Percentiles rank a stretch among this genome's conserved stretches.
Evolutionary conservation across 2,329 filamentous ascomycete genomes (phyloP).

Genomic region (Aspergillus floridensis): DNA sequence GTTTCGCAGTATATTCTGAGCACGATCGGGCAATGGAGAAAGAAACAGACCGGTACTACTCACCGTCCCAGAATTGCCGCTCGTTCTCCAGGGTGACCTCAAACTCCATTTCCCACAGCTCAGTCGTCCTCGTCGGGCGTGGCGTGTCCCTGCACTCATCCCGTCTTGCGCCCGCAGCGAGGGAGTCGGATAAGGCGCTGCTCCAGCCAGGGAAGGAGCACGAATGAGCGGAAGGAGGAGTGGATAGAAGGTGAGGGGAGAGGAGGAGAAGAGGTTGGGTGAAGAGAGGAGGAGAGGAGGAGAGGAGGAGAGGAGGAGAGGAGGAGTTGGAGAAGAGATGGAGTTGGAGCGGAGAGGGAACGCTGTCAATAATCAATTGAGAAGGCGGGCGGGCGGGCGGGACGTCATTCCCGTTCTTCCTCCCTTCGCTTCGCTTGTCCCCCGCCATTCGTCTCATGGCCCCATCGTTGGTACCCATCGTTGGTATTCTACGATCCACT

Average conservation of each 20-base stretch:
- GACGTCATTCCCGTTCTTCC: constrained; percentile 1
- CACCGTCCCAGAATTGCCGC: constrained; percentile 87
- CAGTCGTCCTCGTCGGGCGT: constrained; percentile 35
- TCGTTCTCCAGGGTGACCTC: constrained; percentile 73
- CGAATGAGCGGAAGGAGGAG: background rate
- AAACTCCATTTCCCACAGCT: constrained; percentile 59
- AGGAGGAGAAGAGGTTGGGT: background rate
- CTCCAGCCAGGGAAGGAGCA: background rate
- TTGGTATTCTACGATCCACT: too few species aligned
- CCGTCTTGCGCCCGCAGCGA: constrained; percentile 27
- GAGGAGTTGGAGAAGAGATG: background rate
- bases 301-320: background rate
- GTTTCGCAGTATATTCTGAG: too few species aligned
- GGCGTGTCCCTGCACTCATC: constrained; percentile 36
- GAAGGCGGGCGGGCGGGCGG: constrained; percentile 1
- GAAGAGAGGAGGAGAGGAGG: background rate
- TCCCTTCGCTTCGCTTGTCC: background rate
- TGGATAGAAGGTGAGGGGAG: background rate
- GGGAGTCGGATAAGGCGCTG: background rate
- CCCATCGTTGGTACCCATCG: too few species aligned
- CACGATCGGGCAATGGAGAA: background rate
- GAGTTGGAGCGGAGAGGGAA: background rate
- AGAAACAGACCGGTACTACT: constrained; percentile 32
- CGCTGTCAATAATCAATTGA: background rate
- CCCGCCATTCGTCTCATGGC: too few species aligned